These are phyloP conservation scores for Talaromyces piceae DNA, from an alignment of 2,329 filamentous ascomycete species.

Conservation along the genomic window DNA sequence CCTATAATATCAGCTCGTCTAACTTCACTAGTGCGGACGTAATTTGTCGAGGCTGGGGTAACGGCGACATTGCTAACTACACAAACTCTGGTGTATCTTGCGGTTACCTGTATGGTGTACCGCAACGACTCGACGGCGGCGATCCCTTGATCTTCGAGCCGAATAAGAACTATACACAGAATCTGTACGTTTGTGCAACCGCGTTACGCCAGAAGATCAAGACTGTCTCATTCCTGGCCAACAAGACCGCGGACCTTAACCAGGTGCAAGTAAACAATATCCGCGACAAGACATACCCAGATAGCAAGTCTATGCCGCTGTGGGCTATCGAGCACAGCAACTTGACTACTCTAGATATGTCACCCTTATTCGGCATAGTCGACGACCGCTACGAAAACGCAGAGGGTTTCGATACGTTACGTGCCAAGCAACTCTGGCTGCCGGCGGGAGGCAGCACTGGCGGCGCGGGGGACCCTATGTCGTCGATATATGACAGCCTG, in stretches of 20 bases:
- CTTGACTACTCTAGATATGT: conserved; percentile 17
- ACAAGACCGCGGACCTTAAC: conserved; percentile 32
- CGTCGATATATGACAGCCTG: no score
- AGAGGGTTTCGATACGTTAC: conserved; percentile 27
- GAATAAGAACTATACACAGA: conserved; percentile 36
- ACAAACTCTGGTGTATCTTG: conserved; percentile 37
- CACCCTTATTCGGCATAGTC: conserved; percentile 38
- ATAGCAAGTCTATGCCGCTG: conserved; percentile 23
- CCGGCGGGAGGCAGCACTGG: conserved; percentile 11
- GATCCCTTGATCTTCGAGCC: conserved; percentile 32
- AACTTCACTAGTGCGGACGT: background rate
- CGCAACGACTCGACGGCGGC: conserved; percentile 29
- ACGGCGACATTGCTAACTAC: conserved; percentile 31
- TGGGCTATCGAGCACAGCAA: conserved; percentile 34
- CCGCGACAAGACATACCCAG: conserved; percentile 29
- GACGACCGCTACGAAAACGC: conserved; percentile 21
- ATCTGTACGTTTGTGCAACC: conserved; percentile 40
- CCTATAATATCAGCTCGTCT: background rate
- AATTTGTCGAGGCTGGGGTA: background rate
- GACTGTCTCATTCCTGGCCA: conserved; percentile 37
- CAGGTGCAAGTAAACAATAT: conserved; percentile 29
- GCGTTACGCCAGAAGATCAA: conserved; percentile 40
- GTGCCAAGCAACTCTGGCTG: conserved; percentile 24
- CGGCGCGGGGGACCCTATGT: no score
- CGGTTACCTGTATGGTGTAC: conserved; percentile 35